A percentile compares a stretch with the other conserved stretches of the same genome.
Evolutionary conservation across 2,329 filamentous ascomycete species (phyloP).

Genomic region (Botryotinia convoluta): DNA sequence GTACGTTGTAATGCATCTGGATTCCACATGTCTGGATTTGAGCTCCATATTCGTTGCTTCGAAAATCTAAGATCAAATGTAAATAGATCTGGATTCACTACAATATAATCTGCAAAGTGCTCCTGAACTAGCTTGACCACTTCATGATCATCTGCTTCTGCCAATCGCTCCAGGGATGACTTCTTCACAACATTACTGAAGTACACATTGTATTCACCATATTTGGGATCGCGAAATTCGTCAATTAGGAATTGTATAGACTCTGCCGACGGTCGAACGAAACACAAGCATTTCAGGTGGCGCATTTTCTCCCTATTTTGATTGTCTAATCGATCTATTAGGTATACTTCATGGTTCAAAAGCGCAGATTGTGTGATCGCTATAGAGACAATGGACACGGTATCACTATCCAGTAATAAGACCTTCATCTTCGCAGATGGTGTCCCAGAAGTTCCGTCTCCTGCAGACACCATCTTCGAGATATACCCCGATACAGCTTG

Average conservation of each 20-base stretch:
- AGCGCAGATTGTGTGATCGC: conserved; percentile 93
- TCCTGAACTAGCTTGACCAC: conserved; percentile 93
- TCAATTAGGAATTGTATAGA: conserved; percentile 94
- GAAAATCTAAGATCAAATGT: conserved; percentile 73
- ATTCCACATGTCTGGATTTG: conserved; percentile 84
- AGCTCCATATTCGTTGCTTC: conserved; percentile 75
- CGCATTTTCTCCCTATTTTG: conserved; percentile 92
- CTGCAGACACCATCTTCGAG: conserved; percentile 88
- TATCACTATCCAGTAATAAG: conserved; percentile 87
- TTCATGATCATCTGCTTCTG: conserved; percentile 96
- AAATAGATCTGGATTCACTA: conserved; percentile 92
- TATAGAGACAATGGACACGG: conserved; percentile 88
- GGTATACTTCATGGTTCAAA: conserved; percentile 94
- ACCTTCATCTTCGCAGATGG: conserved; percentile 97
- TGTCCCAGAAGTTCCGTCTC: conserved; percentile 65
- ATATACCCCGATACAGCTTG: conserved; percentile 93
- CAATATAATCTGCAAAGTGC: conserved; percentile 93
- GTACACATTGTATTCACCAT: conserved; percentile 95
- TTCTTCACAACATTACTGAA: conserved; percentile 99
- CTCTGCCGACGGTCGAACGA: conserved; percentile 86
- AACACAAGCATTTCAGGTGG: conserved; percentile 88
- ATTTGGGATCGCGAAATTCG: conserved; percentile 92
- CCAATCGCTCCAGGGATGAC: conserved; percentile 86
- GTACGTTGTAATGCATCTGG: conserved; percentile 81
- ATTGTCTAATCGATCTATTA: conserved; percentile 95